Evolutionary conservation across 306 rosid genomes (phyloP), one percentile per base, ranked within the genome.

Genomic region (Glycine latifolia): DNA sequence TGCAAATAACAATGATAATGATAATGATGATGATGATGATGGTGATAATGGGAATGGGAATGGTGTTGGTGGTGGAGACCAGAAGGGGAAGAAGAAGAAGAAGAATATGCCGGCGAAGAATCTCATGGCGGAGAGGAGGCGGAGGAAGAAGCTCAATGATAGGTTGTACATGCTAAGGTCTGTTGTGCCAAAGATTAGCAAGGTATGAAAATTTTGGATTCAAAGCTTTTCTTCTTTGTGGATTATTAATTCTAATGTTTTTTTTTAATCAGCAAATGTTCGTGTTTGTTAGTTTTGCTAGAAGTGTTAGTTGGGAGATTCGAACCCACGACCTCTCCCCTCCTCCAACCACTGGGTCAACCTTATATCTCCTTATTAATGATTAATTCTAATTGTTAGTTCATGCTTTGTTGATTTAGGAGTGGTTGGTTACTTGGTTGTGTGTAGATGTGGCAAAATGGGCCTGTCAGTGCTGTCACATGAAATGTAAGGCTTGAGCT

Each of bases 101-200:
- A 93, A 91, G 39, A 93, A 89, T 62, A 39, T 82, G 72, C 97
- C 97, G 20, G 94, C 97, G 1, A 91, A 91, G 88, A 93, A 93
- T 82, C 87, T 93, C 54, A 83, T 91, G 97, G 91, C 89, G 78
- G 93, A 86, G 43, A 75, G 59, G 31, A 37, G 31, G 62, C 91
- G 94, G 10, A 84, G 97, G 85, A 91, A 93, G 97, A 93, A 93
- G 53, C 54, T 67, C 2, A 67, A 67, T 44, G 73, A 67, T 44
- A 67, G 37, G 37, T 44, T 67, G 72, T 91, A 93, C 85, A 91
- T 90, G 97, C 90, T 93, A 44, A 86, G 97, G 88, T 93, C 97
- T 33, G 91, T 93, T 73, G 97, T 93, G 75, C 97, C 97, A 1
- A 91, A 90, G 78, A 93, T 93, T 71, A 93, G 97, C 90, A 93